Evolutionary conservation across 371 early-diverging fungal genomes (phyloP), one percentile per base, ranked within the genome.

Genomic region (Amoeboaphelidium protococcarum): DNA sequence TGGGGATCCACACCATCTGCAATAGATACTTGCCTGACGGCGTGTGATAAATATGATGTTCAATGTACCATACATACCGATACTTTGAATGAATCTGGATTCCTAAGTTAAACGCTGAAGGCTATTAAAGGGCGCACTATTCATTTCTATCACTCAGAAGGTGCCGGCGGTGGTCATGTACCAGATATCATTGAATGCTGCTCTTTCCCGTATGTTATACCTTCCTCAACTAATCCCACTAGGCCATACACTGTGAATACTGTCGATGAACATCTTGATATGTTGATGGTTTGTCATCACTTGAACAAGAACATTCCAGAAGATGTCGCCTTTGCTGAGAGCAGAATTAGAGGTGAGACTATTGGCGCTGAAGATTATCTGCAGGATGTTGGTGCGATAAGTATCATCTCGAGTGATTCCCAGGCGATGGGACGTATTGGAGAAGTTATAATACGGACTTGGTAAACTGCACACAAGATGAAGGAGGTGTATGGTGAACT

Each of bases 251-350:
- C 88, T 26, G 60, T 66, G 27, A 91, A 91, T 61, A 91, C 91
- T 2, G 64, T 87, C 31, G 91, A 91, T 58, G 91, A 91, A 54
- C 91, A 91, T 54, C 72, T 91, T 26, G 91, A 91, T 55, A 88
- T 91, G 91, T 61, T 91, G 41, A 87, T 88, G 89, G 89, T 83
- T n/a, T 91, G 91, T 57, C 91, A 91, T 57, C 91, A 91, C 52
- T 63, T 91, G 47, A 77, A 78, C 48, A 79, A 75, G 56, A 72
- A 74, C 40, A 76, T 91, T 27, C 86, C 88, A 2, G 91, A 91
- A 60, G 91, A 91, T 56, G 77, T 88, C 19, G 78, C 84, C 2
- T 91, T 91, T 65, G 89, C 91, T 1, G 91, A 91, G 59, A 77
- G 78, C 51, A 71, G 91, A 48, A 91, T 91, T 54, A 72, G 91